Evolutionary conservation across 495 filamentous ascomycete genomes (phyloP), one percentile per base, ranked within the genome.

Genomic region (Trichoderma gamsii): DNA sequence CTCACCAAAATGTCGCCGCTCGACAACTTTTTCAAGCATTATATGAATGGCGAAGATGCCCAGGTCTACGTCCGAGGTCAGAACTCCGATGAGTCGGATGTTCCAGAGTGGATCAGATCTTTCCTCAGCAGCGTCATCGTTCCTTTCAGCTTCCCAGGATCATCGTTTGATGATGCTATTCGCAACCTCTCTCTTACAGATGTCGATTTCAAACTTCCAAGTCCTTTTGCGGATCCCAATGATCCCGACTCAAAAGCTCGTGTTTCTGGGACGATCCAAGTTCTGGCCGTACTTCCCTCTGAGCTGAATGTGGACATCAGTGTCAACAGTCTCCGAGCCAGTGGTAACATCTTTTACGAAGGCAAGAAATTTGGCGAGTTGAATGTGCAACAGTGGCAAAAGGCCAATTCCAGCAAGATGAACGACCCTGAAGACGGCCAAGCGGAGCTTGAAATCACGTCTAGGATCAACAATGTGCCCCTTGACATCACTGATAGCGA

Each of bases 301-400:
- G 89, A 97, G 75, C 89, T 97, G 85, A 91, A 93, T 70, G 88
- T 99, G 72, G 80, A 83, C 16, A 76, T 99, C 59, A 84, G 91
- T 69, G 91, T 97, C 67, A 86, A 84, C 27, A 81, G 79, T 61
- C 86, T 98, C 44, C 85, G 87, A 38, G 92, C 94, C 7, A 83
- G 82, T 52, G 89, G 93, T 7, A 87, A 93, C 71, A 87, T 97
- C 2, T 92, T 81, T 67, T 97, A 96, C 73, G 79, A 88, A 63
- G 82, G 82, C 18, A 79, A 87, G 59, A 89, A 90, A 72, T 85
- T 99, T 65, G 95, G 95, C 16, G 78, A 85, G 35, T 81, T 99
- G 18, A 84, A 92, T 71, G 73, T 98, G 46, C 74, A 82, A 21
- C 81, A 93, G 71, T 99, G 93, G 94, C 92, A 96, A 73, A 78